Evolutionary conservation across 805 yeast genomes (phyloP), one percentile per base, ranked within the genome.

Genomic region (Metschnikowia henanensis): DNA sequence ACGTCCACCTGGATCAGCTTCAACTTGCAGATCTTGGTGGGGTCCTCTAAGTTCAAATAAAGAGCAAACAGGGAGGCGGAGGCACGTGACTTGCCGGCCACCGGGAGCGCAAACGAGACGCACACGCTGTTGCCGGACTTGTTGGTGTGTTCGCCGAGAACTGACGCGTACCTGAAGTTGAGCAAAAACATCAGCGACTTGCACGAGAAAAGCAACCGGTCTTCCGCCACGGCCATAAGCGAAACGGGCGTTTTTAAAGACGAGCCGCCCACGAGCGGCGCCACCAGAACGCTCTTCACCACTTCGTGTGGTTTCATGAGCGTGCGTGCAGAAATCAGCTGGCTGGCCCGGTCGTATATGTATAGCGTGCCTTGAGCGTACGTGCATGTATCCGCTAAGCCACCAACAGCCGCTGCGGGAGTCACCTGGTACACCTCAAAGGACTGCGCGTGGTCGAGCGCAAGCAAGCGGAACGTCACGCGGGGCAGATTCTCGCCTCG

Each of bases 1-100:
- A 81, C 79, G 47, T 83, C 79, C 30, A 83, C 61, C 38, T 73
- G 70, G 42, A 76, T 60, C 42, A 75, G 62, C 48, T 74, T 70
- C 42, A 79, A 59, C 32, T 68, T 63, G 29, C 73, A 66, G 35
- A 65, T 65, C 39, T 75, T 73, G 46, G 75, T 73, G 46, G 68
- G 72, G 9, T 60, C 56, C 43, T 72, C 72, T 41, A 64, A 64
- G 41, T 71, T 61, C 37, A 75, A 60, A 45, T 65, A 68, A 41
- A 76, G 55, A 9, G 72, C 73, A 57, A 68, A 65, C 1, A 81
- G 65, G 33, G 63, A 64, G 39, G 62, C 62, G 3, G 75, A 61
- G 46, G 64, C 70, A 13, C 62, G 45, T 3, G 80, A 62, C 37
- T 56, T 59, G n/a, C 83, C 82, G 30, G 60, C 65, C 15, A 75